These are phyloP conservation scores for Cynara cardunculus DNA, from an alignment of 129 eudicot genomes.

Conservation along the genomic window DNA sequence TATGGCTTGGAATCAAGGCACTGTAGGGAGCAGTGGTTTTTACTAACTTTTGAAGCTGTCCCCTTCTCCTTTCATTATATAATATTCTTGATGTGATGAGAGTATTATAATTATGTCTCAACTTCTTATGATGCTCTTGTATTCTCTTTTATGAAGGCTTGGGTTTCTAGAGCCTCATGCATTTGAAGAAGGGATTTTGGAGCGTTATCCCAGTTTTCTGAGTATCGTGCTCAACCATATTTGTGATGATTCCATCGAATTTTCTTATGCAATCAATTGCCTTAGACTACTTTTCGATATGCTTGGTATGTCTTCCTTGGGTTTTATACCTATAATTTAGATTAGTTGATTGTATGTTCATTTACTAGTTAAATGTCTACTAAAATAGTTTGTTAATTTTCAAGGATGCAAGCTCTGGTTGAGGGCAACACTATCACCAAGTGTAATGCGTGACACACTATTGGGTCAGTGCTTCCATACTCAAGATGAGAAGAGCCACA, in stretches of 20 bases:
- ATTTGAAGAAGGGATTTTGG: conserved; percentile 98
- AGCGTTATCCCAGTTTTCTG: conserved; percentile 79
- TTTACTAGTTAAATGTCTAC: conserved; percentile 1
- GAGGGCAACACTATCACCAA: conserved; percentile 78
- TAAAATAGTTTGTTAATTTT: conserved; percentile 6
- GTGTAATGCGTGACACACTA: conserved; percentile 88
- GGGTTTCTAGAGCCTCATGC: conserved; percentile 94
- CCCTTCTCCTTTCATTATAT: conserved; percentile 10
- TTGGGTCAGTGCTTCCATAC: conserved; percentile 97
- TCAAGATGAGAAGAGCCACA: conserved; percentile 89
- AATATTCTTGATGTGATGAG: conserved; percentile 15
- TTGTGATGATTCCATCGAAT: conserved; percentile 81
- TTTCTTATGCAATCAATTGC: conserved; percentile 93
- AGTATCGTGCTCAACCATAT: conserved; percentile 88
- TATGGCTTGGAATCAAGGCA: conserved; percentile 98
- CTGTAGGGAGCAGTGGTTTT: conserved; percentile 66
- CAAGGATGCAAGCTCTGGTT: conserved; percentile 96
- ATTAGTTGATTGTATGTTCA: background rate
- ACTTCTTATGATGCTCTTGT: conserved; percentile 7
- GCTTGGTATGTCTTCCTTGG: conserved; percentile 58
- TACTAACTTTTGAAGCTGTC: conserved; percentile 17
- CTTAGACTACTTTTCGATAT: conserved; percentile 79
- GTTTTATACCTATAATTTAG: background rate
- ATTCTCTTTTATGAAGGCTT: conserved; percentile 53
- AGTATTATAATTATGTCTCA: background rate